Percentiles rank a stretch among this genome's conserved stretches.
Conservation (phyloP, 176 grass and related monocot species). For the Panicum miliaceum region DNA sequence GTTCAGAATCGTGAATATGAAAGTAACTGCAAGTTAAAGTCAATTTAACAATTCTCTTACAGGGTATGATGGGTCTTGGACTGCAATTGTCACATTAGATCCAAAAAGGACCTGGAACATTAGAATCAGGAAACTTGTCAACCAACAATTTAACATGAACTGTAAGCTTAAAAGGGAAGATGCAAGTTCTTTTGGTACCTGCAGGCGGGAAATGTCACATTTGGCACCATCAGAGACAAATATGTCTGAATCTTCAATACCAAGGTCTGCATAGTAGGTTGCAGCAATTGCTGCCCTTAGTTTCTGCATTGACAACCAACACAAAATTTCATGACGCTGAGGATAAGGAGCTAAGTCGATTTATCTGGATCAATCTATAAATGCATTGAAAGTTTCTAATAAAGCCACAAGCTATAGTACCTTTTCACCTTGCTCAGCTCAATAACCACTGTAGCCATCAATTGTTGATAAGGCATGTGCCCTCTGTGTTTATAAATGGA, state of each 20-base stretch:
- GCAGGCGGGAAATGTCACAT: constrained; percentile 97
- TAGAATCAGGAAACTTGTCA: constrained; percentile 31
- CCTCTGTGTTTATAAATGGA: constrained; percentile 55
- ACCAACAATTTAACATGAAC: not conserved
- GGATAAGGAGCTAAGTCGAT: not conserved
- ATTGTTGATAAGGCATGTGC: constrained; percentile 72
- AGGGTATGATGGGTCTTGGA: constrained; percentile 97
- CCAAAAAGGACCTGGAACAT: constrained; percentile 87
- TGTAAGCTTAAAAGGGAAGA: constrained; percentile 7
- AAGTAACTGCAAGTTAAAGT: not conserved
- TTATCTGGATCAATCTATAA: not conserved
- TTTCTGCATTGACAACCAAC: constrained; percentile 64
- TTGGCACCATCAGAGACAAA: constrained; percentile 99
- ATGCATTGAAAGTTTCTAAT: constrained; percentile 13
- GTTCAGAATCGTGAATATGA: not conserved
- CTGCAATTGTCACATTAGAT: constrained; percentile 79
- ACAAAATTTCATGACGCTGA: constrained; percentile 14
- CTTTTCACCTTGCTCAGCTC: constrained; percentile 98
- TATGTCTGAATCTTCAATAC: constrained; percentile 84
- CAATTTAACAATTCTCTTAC: constrained; percentile 49
- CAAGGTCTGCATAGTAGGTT: constrained; percentile 88
- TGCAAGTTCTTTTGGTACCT: constrained; percentile 49
- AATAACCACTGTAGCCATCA: constrained; percentile 96
- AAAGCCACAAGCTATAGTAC: constrained; percentile 44
- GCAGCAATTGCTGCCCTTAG: constrained; percentile 79